Conservation (phyloP, 2,329 filamentous ascomycete genomes). For the Fusarium nodosum region DNA sequence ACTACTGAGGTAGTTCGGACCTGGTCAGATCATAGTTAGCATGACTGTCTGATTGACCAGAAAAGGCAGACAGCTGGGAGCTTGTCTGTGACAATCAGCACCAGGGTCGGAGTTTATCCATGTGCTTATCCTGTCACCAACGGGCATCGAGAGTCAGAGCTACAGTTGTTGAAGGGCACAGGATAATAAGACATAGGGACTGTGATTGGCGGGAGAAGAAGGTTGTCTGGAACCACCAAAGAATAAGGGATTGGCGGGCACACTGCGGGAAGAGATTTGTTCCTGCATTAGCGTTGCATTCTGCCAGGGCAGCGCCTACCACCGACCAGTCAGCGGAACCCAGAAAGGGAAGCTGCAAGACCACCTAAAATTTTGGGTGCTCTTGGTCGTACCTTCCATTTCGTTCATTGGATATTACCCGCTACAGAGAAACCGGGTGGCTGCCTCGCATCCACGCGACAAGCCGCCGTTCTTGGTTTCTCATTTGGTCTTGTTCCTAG, state of each 20-base stretch:
- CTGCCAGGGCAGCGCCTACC: constrained; percentile 36
- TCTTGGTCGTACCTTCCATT: not conserved
- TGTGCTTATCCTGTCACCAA: constrained; percentile 16
- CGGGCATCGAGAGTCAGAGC: constrained; percentile 16
- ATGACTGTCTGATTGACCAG: constrained; percentile 5
- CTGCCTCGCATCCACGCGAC: constrained; percentile 28
- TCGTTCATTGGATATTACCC: constrained; percentile 16
- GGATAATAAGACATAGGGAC: constrained; percentile 10
- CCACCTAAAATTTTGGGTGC: not conserved
- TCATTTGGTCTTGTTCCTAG: constrained; percentile 17
- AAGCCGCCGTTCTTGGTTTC: constrained; percentile 14
- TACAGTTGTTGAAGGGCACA: constrained; percentile 1
- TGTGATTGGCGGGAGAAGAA: constrained; percentile 15
- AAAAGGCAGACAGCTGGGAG: not conserved
- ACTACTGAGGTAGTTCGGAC: not conserved
- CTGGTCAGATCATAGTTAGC: not conserved
- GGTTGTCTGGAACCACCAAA: constrained; percentile 5
- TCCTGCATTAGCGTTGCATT: constrained; percentile 49
- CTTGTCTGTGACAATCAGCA: constrained; percentile 12
- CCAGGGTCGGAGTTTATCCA: constrained; percentile 3
- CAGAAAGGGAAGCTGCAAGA: constrained; percentile 25
- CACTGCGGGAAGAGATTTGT: constrained; percentile 42
- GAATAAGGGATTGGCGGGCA: constrained; percentile 26
- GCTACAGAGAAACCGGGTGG: constrained; percentile 8
- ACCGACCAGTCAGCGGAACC: constrained; percentile 14